A percentile compares a stretch with the other conserved stretches of the same genome.
Evolutionary conservation across 495 filamentous ascomycete genomes (phyloP).

Genomic region (Neurospora terricola): DNA sequence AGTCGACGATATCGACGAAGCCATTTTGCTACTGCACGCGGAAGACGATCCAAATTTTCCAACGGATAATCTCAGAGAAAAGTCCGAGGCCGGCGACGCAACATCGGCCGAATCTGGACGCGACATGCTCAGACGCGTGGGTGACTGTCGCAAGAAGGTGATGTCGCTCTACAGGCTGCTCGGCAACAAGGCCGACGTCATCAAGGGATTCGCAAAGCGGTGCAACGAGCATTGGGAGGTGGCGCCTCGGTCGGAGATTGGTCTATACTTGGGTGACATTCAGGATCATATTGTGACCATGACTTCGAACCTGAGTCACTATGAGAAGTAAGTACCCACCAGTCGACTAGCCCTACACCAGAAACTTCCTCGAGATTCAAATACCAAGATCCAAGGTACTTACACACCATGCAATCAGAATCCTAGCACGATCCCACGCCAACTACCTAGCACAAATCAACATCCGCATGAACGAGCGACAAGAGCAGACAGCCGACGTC

Average conservation of each 20-base stretch:
- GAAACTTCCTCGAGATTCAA: no score
- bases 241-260: slow-evolving; percentile 89
- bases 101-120: slow-evolving; percentile 48
- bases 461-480: slow-evolving; percentile 94
- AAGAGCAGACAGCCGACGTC: slow-evolving; percentile 90
- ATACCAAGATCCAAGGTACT: slow-evolving; percentile 1
- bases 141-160: slow-evolving; percentile 91
- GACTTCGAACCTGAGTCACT: slow-evolving; percentile 89
- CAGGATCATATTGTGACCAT: slow-evolving; percentile 98
- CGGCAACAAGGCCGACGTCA: slow-evolving; percentile 96
- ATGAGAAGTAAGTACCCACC: slow-evolving; percentile 92
- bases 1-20: slow-evolving; percentile 80
- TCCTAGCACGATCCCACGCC: slow-evolving; percentile 82
- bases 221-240: slow-evolving; percentile 98
- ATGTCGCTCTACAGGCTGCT: slow-evolving; percentile 87
- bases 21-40: slow-evolving; percentile 67
- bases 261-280: slow-evolving; percentile 91
- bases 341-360: no score
- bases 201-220: slow-evolving; percentile 97
- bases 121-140: slow-evolving; percentile 82
- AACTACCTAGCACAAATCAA: slow-evolving; percentile 93
- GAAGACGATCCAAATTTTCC: slow-evolving; percentile 20
- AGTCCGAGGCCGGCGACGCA: slow-evolving; percentile 28
- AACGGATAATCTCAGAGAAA: slow-evolving; percentile 14
- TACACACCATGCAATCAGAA: slow-evolving; percentile 37